Evolutionary conservation across 306 rosid genomes (phyloP).

Genomic region (Dalbergia cultrata): DNA sequence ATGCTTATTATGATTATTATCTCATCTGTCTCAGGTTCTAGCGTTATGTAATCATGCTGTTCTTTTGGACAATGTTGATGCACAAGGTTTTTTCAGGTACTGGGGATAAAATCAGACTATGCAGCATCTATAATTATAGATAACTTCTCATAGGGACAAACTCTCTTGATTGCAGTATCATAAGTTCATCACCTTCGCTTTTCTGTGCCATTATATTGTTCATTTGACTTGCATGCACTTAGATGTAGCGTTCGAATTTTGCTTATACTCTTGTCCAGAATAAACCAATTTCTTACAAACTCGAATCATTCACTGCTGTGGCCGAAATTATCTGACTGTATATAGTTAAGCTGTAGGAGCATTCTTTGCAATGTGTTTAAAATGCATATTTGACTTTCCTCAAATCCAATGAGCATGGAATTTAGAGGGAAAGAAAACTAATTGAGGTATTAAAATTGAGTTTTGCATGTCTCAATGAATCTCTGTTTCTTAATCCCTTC

Average conservation of each 20-base stretch:
- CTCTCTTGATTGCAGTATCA: not conserved
- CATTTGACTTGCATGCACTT: not conserved
- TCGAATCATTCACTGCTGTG: conserved; percentile 15
- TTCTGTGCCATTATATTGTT: not conserved
- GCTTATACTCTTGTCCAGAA: not conserved
- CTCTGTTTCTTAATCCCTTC: too few species aligned
- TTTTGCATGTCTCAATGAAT: too few species aligned
- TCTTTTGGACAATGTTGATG: conserved; percentile 85
- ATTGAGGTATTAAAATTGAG: too few species aligned
- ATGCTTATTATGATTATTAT: conserved; percentile 18
- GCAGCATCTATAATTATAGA: conserved; percentile 27
- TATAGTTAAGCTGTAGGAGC: not conserved
- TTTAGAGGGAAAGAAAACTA: too few species aligned
- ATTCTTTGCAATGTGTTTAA: not conserved
- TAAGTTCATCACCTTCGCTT: not conserved
- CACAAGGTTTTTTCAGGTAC: conserved; percentile 98
- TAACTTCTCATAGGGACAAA: not conserved
- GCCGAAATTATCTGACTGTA: not conserved
- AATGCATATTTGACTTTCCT: not conserved
- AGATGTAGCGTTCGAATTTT: not conserved
- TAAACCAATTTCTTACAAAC: too few species aligned
- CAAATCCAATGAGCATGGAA: not conserved
- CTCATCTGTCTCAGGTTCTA: conserved; percentile 71
- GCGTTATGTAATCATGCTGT: conserved; percentile 87
- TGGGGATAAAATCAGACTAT: conserved; percentile 1